These are phyloP conservation scores for Coprinellus aureogranulatus DNA, from an alignment of 768 basidiomycete species.

Conservation along the genomic window DNA sequence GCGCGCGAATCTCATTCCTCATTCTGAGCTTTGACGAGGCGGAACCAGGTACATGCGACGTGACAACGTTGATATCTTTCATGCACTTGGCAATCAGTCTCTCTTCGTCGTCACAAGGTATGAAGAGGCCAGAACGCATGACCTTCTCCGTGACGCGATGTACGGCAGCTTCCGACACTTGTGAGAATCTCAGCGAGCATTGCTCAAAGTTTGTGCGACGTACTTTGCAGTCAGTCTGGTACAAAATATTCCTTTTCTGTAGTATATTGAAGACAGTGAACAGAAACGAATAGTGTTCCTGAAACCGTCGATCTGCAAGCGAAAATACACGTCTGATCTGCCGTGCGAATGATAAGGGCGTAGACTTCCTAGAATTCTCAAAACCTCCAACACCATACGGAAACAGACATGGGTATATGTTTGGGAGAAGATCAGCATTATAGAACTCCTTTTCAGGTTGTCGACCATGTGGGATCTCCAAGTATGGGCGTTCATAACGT, in stretches of 20 bases:
- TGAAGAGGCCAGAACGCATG: slow-evolving; percentile 14
- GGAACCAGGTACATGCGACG: slow-evolving; percentile 28
- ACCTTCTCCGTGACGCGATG: slow-evolving; percentile 22
- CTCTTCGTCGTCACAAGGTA: slow-evolving; percentile 24
- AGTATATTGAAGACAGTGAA: slow-evolving; percentile 42
- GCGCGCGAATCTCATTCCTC: slow-evolving; percentile 36
- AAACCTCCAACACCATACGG: slow-evolving; percentile 45
- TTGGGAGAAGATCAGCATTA: slow-evolving; percentile 36
- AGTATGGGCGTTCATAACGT: slow-evolving; percentile 18
- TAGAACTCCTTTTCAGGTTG: slow-evolving; percentile 33
- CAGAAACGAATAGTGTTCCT: slow-evolving; percentile 39
- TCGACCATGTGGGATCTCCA: slow-evolving; percentile 31
- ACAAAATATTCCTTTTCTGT: slow-evolving; percentile 27
- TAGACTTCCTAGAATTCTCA: slow-evolving; percentile 24
- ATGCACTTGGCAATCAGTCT: slow-evolving; percentile 18
- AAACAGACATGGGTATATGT: slow-evolving; percentile 41
- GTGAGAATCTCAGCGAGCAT: slow-evolving; percentile 22
- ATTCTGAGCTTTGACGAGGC: slow-evolving; percentile 22
- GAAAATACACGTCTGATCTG: slow-evolving; percentile 34
- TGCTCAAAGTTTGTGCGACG: slow-evolving; percentile 20
- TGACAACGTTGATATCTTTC: slow-evolving; percentile 17
- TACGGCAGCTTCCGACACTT: slow-evolving; percentile 21
- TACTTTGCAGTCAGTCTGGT: slow-evolving; percentile 31
- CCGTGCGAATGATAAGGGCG: slow-evolving; percentile 23
- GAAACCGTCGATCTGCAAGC: slow-evolving; percentile 31